Evolutionary conservation across 140 eudicot genomes (phyloP), one percentile per base, ranked within the genome.

Genomic region (Erigeron philadelphicus): DNA sequence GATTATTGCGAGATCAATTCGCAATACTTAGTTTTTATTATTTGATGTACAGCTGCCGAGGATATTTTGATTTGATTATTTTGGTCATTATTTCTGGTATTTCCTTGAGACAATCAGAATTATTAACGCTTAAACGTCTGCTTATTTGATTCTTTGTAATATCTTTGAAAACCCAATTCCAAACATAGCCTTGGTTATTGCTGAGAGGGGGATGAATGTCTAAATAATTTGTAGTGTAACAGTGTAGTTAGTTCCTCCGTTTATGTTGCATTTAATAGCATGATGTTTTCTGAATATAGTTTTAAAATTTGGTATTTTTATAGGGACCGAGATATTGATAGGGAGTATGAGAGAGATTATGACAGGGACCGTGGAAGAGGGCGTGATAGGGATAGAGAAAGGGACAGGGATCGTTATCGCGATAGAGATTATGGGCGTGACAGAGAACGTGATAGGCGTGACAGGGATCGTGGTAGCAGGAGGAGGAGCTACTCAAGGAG

Each of bases 401-500:
- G 82, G 25, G 87, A 80, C 45, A 68, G 82, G 25, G 88, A 80
- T 17, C 76, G 95, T 0, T 66, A 81, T 75, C 75, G 86, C 43
- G 87, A 85, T 3, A 80, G 82, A 77, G 93, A 84, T 16, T 45
- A 84, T 49, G 85, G 84, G 42, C 69, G 87, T 41, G 90, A 86
- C 9, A 79, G 95, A 11, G 97, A 87, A 8, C 48, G 67, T 6
- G 67, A 61, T 54, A 81, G 95, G 47, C 80, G 90, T 42, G 93
- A 85, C 10, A 80, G 94, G 79, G 95, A 85, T 3, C 85, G 91
- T 64, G 88, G 82, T 13, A 85, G 84, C 55, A 81, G 98, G 82
- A 81, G 96, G 77, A 80, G 93, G 83, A 86, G 96, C 82, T 85
- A 17, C 71, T 92, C 98, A 45, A 84, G 98, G 80, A 93, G 98